Evolutionary conservation across 2,329 filamentous ascomycete genomes (phyloP).

Genomic region (Colletotrichum australisinense): DNA sequence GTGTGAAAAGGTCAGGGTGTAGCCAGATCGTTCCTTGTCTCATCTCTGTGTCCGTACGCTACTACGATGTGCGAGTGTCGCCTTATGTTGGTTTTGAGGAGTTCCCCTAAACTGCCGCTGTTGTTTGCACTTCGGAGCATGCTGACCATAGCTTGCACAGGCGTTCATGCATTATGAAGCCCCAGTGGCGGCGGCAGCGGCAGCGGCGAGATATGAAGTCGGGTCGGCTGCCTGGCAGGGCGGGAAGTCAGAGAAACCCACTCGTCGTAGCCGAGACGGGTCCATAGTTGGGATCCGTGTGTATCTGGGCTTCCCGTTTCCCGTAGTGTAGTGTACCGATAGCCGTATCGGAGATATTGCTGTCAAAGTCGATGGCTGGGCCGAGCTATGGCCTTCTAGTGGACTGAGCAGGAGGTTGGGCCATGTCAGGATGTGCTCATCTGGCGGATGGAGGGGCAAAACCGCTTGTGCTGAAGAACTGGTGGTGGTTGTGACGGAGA

Average conservation of each 20-base stretch:
- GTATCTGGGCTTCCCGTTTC: neutral
- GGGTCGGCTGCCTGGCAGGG: neutral
- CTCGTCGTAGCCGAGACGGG: neutral
- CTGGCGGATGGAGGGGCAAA: neutral
- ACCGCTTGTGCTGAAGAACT: constrained; percentile 30
- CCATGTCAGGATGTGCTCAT: neutral
- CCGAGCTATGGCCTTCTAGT: constrained; percentile 5
- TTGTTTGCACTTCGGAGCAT: neutral
- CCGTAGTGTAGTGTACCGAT: neutral
- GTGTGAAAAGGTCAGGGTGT: neutral
- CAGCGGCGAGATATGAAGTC: neutral
- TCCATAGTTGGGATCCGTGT: neutral
- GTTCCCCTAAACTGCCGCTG: neutral
- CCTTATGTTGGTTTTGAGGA: too few species aligned
- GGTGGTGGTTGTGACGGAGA: constrained; percentile 18
- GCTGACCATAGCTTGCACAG: neutral
- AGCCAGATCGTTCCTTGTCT: neutral
- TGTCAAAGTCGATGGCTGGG: constrained; percentile 5
- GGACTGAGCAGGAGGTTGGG: constrained; percentile 6
- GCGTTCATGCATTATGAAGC: too few species aligned
- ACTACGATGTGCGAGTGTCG: neutral
- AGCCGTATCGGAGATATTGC: neutral
- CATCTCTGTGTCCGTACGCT: neutral
- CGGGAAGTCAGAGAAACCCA: neutral
- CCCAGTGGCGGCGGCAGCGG: too few species aligned